Evolutionary conservation across 163 green algal genomes (phyloP).

Genomic region (Chlorella variabilis): DNA sequence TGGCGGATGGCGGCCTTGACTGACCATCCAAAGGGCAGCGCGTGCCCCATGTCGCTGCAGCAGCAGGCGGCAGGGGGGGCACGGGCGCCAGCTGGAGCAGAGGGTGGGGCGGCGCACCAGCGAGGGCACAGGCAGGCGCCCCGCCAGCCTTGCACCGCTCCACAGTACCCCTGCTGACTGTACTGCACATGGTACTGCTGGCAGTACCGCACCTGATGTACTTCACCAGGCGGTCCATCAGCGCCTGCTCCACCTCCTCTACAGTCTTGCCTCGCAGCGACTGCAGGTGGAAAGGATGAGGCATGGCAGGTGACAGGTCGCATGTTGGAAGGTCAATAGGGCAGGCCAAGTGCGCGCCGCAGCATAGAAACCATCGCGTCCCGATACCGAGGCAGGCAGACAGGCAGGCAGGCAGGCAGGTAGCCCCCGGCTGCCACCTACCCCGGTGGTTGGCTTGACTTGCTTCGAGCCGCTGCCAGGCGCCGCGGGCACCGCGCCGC

Average conservation of each 20-base stretch:
- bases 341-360: neutral
- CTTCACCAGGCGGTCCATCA: constrained; percentile 40
- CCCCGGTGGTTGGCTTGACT: constrained; percentile 7
- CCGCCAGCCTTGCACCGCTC: neutral
- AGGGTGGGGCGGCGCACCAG: too few species aligned
- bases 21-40: constrained; percentile 37
- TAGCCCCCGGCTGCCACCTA: neutral
- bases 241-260: constrained; percentile 34
- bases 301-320: neutral
- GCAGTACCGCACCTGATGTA: constrained; percentile 27
- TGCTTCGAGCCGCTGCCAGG: neutral
- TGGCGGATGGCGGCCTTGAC: constrained; percentile 39
- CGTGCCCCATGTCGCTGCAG: constrained; percentile 37
- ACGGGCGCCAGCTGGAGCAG: neutral
- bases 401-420: neutral
- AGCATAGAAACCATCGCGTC: too few species aligned
- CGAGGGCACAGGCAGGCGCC: too few species aligned
- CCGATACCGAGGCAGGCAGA: neutral
- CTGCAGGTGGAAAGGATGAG: neutral
- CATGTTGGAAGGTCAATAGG: neutral
- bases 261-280: constrained; percentile 29
- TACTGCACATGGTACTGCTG: too few species aligned
- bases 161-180: too few species aligned
- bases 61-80: too few species aligned
- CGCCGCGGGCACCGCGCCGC: too few species aligned